phyloP scores from a whole-genome alignment of 2,329 filamentous ascomycete species.

The Hypoxylon sp. region DNA sequence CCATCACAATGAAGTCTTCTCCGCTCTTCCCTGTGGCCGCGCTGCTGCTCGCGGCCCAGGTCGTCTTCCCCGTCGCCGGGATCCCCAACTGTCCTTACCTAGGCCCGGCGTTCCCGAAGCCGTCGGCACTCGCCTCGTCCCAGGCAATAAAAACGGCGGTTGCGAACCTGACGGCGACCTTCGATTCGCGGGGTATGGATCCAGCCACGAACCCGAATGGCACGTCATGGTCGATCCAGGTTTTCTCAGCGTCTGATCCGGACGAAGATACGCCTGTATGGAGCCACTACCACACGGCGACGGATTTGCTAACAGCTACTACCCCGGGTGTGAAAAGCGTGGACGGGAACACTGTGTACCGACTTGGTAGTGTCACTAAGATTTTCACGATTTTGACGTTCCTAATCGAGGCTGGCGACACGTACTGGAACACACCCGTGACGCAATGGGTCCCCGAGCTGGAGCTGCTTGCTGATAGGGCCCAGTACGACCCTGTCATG shows the following conservation, averaged over 20 bases:
- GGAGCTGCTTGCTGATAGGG: conserved; percentile 42
- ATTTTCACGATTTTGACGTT: conserved; percentile 53
- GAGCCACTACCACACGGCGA: conserved; percentile 51
- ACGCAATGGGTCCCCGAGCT: conserved; percentile 50
- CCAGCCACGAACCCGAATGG: conserved; percentile 49
- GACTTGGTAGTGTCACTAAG: conserved; percentile 52
- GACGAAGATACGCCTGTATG: conserved; percentile 45
- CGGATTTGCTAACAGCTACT: conserved; percentile 36
- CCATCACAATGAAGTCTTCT: conserved; percentile 10
- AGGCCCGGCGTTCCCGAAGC: conserved; percentile 54
- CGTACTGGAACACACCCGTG: conserved; percentile 50
- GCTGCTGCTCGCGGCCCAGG: conserved; percentile 18
- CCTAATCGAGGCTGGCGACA: conserved; percentile 48
- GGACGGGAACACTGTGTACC: conserved; percentile 49
- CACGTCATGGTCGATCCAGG: conserved; percentile 55
- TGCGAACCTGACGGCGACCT: conserved; percentile 50
- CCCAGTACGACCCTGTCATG: conserved; percentile 45
- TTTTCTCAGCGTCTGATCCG: conserved; percentile 47
- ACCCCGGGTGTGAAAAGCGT: conserved; percentile 44
- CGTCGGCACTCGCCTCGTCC: conserved; percentile 49
- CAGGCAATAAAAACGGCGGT: conserved; percentile 50
- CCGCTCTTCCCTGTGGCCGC: conserved; percentile 14
- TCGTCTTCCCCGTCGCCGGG: conserved; percentile 25
- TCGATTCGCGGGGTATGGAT: conserved; percentile 48
- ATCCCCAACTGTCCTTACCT: conserved; percentile 54